A percentile compares a stretch with the other conserved stretches of the same genome.
Conservation (phyloP, 2,329 filamentous ascomycete genomes). For the Westerdykella aurantiaca region DNA sequence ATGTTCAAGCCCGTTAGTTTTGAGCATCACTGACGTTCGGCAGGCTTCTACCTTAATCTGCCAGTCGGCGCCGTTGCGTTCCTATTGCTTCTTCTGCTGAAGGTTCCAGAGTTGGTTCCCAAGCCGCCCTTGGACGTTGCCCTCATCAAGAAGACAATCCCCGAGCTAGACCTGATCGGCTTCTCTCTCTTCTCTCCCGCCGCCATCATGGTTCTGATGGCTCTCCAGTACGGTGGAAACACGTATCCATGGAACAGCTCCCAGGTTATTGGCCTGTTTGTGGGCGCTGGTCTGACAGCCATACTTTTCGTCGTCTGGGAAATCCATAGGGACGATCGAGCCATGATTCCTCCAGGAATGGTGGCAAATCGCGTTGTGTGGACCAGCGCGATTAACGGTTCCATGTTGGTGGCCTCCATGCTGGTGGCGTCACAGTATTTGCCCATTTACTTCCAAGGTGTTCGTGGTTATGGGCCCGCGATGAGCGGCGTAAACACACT, state of each 20-base stretch:
- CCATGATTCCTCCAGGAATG: slow-evolving; percentile 36
- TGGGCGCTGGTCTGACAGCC: slow-evolving; percentile 25
- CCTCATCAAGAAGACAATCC: slow-evolving; percentile 10
- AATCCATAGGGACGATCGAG: slow-evolving; percentile 23
- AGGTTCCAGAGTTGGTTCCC: slow-evolving; percentile 16
- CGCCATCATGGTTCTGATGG: slow-evolving; percentile 34
- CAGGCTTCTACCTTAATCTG: slow-evolving; percentile 41
- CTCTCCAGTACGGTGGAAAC: slow-evolving; percentile 35
- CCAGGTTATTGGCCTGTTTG: slow-evolving; percentile 30
- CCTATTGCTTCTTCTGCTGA: slow-evolving; percentile 21
- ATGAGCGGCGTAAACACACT: too few relatives aligned
- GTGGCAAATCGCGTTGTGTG: too few relatives aligned
- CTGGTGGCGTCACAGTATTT: too few relatives aligned
- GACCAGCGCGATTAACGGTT: too few relatives aligned
- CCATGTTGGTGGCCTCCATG: too few relatives aligned
- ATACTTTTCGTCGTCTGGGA: slow-evolving; percentile 32
- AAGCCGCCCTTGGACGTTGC: slow-evolving; percentile 6
- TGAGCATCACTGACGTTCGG: neutral
- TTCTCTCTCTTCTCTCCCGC: slow-evolving; percentile 33
- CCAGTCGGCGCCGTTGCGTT: slow-evolving; percentile 34
- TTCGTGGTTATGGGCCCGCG: too few relatives aligned
- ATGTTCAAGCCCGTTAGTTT: slow-evolving; percentile 1
- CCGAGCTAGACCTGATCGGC: slow-evolving; percentile 35
- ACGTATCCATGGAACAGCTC: slow-evolving; percentile 27
- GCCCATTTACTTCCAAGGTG: too few relatives aligned